These are phyloP conservation scores for Puccinia hordei DNA, from an alignment of 1,284 basidiomycete species.

Conservation along the genomic window DNA sequence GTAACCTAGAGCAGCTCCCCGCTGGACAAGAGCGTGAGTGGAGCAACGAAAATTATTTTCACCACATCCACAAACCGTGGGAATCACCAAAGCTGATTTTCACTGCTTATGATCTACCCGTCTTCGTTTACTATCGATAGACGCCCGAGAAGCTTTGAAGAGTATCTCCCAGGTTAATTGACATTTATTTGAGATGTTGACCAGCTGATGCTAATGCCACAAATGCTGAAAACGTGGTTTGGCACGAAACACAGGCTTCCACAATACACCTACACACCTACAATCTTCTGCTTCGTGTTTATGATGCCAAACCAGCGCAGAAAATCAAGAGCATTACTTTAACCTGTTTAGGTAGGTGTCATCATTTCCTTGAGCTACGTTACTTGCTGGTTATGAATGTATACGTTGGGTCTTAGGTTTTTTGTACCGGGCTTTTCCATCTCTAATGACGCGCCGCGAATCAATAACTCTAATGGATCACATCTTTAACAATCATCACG, in stretches of 20 bases:
- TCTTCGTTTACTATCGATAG: background rate
- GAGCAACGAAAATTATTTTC: conserved; percentile 63
- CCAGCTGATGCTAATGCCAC: background rate
- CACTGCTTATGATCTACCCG: background rate
- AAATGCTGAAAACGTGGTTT: conserved; percentile 1
- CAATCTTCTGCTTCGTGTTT: conserved; percentile 29
- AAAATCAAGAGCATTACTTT: conserved; percentile 30
- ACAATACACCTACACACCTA: conserved; percentile 39
- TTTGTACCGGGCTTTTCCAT: conserved; percentile 87
- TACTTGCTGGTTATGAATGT: background rate
- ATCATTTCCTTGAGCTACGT: background rate
- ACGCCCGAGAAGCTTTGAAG: conserved; percentile 33
- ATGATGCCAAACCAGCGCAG: conserved; percentile 4
- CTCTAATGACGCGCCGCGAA: conserved; percentile 75
- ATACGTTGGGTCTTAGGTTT: conserved; percentile 66
- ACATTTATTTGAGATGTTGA: background rate
- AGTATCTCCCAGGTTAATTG: conserved; percentile 26
- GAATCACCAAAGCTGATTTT: background rate
- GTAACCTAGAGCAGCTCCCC: conserved; percentile 70
- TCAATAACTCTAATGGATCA: conserved; percentile 84
- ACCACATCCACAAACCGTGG: background rate
- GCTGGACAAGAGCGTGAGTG: conserved; percentile 65
- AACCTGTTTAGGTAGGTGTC: conserved; percentile 38
- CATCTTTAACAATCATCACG: conserved; percentile 68
- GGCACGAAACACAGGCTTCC: conserved; percentile 27